Percentiles rank a stretch among this genome's conserved stretches.
These are phyloP conservation scores for Verticillium isaacii DNA, from an alignment of 2,329 filamentous ascomycete species.

Conservation along the genomic window DNA sequence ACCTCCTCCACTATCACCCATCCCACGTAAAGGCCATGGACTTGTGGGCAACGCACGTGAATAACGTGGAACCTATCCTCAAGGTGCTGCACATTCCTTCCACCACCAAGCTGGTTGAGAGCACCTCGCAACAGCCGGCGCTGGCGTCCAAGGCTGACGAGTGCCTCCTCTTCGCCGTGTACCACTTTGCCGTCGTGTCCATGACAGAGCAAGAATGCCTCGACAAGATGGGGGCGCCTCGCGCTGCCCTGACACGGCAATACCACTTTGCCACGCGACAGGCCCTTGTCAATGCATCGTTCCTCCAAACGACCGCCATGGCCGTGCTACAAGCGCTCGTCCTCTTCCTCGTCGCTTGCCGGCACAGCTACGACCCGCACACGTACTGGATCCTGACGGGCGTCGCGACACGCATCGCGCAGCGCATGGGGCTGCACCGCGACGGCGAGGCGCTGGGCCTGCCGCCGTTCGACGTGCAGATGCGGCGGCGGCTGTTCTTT, in stretches of 20 bases:
- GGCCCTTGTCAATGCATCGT: slow-evolving; percentile 43
- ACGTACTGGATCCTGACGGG: slow-evolving; percentile 41
- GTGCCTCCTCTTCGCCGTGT: slow-evolving; percentile 38
- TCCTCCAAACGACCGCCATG: slow-evolving; percentile 46
- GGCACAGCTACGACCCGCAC: slow-evolving; percentile 37
- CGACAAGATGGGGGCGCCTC: slow-evolving; percentile 26
- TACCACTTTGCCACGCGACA: slow-evolving; percentile 38
- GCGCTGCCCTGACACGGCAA: slow-evolving; percentile 24
- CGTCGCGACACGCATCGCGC: slow-evolving; percentile 45
- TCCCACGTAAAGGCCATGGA: slow-evolving; percentile 13
- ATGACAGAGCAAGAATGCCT: slow-evolving; percentile 36
- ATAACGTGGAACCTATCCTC: slow-evolving; percentile 19
- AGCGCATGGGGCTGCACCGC: slow-evolving; percentile 46
- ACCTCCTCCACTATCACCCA: slow-evolving; percentile 15
- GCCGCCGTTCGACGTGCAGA: slow-evolving; percentile 41
- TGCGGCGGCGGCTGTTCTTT: slow-evolving; percentile 51
- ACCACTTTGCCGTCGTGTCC: slow-evolving; percentile 32
- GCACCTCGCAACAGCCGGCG: slow-evolving; percentile 11
- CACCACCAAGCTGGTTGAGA: slow-evolving; percentile 13
- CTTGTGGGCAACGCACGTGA: slow-evolving; percentile 18
- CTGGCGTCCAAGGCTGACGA: slow-evolving; percentile 22
- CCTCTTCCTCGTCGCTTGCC: slow-evolving; percentile 35
- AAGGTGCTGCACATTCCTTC: slow-evolving; percentile 20
- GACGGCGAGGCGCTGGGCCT: slow-evolving; percentile 31
- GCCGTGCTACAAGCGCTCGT: slow-evolving; percentile 48